Evolutionary conservation across 2,329 filamentous ascomycete genomes (phyloP).

Genomic region (Blastomyces percursus): DNA sequence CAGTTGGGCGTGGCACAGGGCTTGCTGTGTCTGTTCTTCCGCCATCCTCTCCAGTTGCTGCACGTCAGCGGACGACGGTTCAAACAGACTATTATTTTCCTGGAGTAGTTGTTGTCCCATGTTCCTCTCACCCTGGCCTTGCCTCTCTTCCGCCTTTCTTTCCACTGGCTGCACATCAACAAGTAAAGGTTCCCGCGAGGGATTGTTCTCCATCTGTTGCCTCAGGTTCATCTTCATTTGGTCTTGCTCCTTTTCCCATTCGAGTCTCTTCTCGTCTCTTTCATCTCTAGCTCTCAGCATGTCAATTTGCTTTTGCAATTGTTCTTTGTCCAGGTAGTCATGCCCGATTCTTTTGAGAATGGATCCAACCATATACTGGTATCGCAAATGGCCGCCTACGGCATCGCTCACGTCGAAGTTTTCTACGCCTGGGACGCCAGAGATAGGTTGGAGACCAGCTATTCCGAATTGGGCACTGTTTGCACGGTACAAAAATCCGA

Average conservation of each 20-base stretch:
- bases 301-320: conserved; percentile 35
- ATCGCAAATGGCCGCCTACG: conserved; percentile 59
- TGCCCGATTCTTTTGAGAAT: conserved; percentile 58
- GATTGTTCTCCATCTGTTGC: neutral
- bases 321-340: conserved; percentile 49
- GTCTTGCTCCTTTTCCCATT: neutral
- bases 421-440: conserved; percentile 43
- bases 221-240: neutral
- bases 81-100: neutral
- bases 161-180: neutral
- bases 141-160: neutral
- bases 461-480: conserved; percentile 73
- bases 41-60: conserved; percentile 15
- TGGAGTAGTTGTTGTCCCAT: neutral
- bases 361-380: conserved; percentile 54
- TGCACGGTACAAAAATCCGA: conserved; percentile 77
- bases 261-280: conserved; percentile 18
- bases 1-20: conserved; percentile 16
- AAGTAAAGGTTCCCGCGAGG: neutral
- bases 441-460: conserved; percentile 66
- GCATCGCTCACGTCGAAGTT: conserved; percentile 57
- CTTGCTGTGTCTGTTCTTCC: conserved; percentile 23
- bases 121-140: neutral
- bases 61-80: neutral
- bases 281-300: conserved; percentile 30